Percentiles rank a stretch among this genome's conserved stretches.
phyloP scores from a whole-genome alignment of 805 yeast species.

The Geotrichum ghanense region DNA sequence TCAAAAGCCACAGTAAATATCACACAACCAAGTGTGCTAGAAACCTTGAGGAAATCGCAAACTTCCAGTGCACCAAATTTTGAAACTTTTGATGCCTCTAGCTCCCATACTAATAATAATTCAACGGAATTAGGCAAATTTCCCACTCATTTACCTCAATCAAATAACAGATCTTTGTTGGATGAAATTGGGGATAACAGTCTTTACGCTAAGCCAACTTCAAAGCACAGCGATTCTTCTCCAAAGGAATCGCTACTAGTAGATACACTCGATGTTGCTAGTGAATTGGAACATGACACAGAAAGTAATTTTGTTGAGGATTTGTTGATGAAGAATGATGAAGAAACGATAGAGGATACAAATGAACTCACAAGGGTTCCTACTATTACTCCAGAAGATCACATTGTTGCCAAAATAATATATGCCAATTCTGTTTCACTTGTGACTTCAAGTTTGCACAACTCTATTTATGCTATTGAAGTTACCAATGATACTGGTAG shows the following conservation, averaged over 20 bases:
- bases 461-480: background rate
- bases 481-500: background rate
- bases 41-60: too few relatives aligned
- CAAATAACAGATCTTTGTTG: background rate
- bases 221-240: background rate
- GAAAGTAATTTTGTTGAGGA: background rate
- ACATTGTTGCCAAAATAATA: too few relatives aligned
- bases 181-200: background rate
- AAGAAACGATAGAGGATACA: too few relatives aligned
- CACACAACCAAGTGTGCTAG: too few relatives aligned
- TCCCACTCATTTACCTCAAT: background rate
- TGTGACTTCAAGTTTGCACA: background rate
- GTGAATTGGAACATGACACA: background rate
- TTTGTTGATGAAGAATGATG: too few relatives aligned
- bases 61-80: background rate
- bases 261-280: background rate
- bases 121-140: background rate
- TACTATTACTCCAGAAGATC: too few relatives aligned
- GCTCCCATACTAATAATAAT: background rate
- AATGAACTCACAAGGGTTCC: too few relatives aligned
- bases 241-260: background rate
- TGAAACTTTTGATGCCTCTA: background rate
- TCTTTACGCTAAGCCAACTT: background rate
- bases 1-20: too few relatives aligned
- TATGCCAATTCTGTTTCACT: background rate